phyloP scores from a whole-genome alignment of 164 flowering plant genomes.

The Tinospora cordifolia region DNA sequence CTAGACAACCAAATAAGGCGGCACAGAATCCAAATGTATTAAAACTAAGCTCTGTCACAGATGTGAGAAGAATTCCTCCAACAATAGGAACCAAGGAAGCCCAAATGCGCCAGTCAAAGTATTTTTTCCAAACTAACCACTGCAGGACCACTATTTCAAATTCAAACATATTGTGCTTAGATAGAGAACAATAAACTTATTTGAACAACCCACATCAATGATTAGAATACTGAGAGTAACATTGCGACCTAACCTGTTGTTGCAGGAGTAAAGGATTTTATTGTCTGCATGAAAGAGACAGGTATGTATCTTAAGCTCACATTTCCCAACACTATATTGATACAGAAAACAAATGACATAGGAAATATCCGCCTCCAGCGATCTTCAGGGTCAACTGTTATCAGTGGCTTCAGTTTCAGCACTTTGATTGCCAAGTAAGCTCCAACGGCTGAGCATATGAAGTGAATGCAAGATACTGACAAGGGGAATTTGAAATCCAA shows the following conservation, averaged over 20 bases:
- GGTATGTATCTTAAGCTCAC: constrained; percentile 94
- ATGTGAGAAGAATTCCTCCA: constrained; percentile 93
- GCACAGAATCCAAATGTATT: constrained; percentile 86
- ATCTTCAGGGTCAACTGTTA: constrained; percentile 83
- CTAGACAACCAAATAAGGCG: constrained; percentile 87
- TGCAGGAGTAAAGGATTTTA: constrained; percentile 97
- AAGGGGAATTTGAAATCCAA: constrained; percentile 91
- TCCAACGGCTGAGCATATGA: constrained; percentile 89
- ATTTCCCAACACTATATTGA: constrained; percentile 92
- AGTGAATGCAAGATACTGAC: constrained; percentile 84
- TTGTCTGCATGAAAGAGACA: constrained; percentile 97
- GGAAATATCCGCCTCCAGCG: constrained; percentile 97
- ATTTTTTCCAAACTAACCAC: constrained; percentile 90
- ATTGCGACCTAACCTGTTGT: constrained; percentile 67
- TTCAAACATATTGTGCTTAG: constrained; percentile 16
- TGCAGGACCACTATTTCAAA: constrained; percentile 68
- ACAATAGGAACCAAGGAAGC: constrained; percentile 86
- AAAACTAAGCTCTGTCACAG: constrained; percentile 88
- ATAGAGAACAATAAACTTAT: background rate
- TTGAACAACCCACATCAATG: background rate
- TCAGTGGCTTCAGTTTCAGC: constrained; percentile 82
- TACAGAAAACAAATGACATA: constrained; percentile 94
- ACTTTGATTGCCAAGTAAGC: constrained; percentile 77
- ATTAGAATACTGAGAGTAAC: background rate
- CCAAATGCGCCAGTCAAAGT: constrained; percentile 92